These are phyloP conservation scores for Neurospora sp. DNA, from an alignment of 2,329 filamentous ascomycete species.

Conservation along the genomic window DNA sequence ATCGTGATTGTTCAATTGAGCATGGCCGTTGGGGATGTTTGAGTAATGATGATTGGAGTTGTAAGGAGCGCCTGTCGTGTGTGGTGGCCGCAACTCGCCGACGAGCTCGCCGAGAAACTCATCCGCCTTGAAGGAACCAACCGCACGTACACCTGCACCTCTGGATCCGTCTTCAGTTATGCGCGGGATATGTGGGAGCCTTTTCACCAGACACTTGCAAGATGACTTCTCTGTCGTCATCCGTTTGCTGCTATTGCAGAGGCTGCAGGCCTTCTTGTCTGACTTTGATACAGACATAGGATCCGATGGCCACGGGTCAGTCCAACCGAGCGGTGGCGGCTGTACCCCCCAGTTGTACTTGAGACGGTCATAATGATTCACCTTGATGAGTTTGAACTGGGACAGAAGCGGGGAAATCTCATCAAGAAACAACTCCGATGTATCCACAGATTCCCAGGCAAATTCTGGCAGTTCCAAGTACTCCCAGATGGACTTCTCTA, in stretches of 20 bases:
- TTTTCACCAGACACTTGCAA: conserved; percentile 10
- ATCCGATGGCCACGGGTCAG: conserved; percentile 13
- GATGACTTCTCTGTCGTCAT: neutral
- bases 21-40: neutral
- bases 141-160: conserved; percentile 12
- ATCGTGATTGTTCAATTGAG: neutral
- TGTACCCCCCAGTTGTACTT: conserved; percentile 5
- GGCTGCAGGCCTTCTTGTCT: conserved; percentile 7
- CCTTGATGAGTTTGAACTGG: conserved; percentile 10
- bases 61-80: neutral
- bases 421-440: conserved; percentile 5
- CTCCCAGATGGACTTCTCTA: conserved; percentile 13
- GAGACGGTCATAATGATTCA: conserved; percentile 8
- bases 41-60: neutral
- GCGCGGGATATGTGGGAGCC: conserved; percentile 11
- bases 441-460: conserved; percentile 14
- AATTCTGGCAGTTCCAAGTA: conserved; percentile 14
- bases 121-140: conserved; percentile 5
- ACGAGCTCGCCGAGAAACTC: conserved; percentile 16
- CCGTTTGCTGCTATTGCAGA: conserved; percentile 9
- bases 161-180: conserved; percentile 11
- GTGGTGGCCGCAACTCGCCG: conserved; percentile 15
- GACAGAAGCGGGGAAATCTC: conserved; percentile 11
- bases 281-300: conserved; percentile 7
- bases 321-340: conserved; percentile 2